Conservation (phyloP, 2,329 filamentous ascomycete genomes). For the Albophoma yamanashiensis region DNA sequence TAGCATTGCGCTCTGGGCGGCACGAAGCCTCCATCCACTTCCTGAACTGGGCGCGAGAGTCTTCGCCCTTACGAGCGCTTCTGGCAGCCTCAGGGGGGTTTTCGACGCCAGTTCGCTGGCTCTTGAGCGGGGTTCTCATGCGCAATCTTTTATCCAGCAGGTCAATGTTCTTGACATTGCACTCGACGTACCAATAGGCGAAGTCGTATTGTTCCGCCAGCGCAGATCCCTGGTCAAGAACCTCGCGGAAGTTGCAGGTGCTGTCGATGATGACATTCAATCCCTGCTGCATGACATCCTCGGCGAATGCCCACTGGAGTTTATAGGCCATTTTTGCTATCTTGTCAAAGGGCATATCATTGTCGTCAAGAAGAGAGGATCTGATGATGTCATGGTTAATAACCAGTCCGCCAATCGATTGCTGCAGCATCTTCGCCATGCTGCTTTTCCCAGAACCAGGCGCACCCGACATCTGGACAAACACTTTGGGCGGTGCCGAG, state of each 20-base stretch:
- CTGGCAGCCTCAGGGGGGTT: neutral
- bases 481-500: neutral
- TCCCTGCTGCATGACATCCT: neutral
- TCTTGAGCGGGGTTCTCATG: neutral
- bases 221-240: neutral
- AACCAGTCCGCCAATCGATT: neutral
- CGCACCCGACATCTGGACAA: neutral
- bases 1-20: neutral
- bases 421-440: neutral
- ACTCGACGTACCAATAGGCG: neutral
- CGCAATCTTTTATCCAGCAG: neutral
- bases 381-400: neutral
- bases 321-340: neutral
- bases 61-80: neutral
- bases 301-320: neutral
- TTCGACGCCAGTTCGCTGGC: neutral
- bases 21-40: neutral
- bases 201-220: neutral
- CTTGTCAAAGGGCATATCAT: neutral
- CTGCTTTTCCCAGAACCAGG: neutral
- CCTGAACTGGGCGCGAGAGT: neutral
- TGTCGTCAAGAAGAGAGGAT: neutral
- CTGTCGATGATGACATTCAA: neutral
- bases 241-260: neutral
- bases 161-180: neutral